Evolutionary conservation across 768 basidiomycete species (phyloP), one percentile per base, ranked within the genome.

Genomic region (Lactarius trivialis): DNA sequence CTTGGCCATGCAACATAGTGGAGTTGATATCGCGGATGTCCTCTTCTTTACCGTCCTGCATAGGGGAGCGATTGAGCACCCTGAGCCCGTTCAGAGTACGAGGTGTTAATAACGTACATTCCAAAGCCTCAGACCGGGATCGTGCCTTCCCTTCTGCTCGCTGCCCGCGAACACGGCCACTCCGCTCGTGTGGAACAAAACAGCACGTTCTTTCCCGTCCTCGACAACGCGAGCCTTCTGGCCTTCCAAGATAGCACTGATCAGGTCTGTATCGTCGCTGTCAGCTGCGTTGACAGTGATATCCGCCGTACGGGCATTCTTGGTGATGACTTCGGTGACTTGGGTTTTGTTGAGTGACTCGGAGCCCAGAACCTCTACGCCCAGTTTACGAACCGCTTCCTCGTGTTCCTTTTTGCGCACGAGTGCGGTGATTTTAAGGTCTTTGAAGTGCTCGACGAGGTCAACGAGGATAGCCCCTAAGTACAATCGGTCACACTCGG

Each of bases 111-210:
- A 21, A 54, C 63, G 28, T 8, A 64, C 60, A 19, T 64, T 56
- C 60, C 50, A 64, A 15, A 53, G 4, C 21, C 37, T 60, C 37
- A n/a, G 9, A 32, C 19, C 32, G 19, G 60, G 21, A n/a, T 61
- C 49, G 17, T 55, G 60, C 37, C 50, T 61, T 19, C 63, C 63
- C 5, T 61, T 55, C 11, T 6, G 50, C 12, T 37, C 8, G 15
- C 32, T 36, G 7, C 60, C 63, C 17, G n/a, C 12, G 55, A 64
- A 64, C 11, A 56, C 50, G 2, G 37, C 54, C 21, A 45, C 33
- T 11, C 63, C 63, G 36, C 63, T 64, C 7, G 63, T 64, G 19
- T 64, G 63, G 7, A 61, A 36, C 7, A 64, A 48, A 34, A 36
- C n/a, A 30, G 37, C 36, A 17, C 24, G 53, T 4, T 14, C 15